These are phyloP conservation scores for Melocanna baccifera DNA, from an alignment of 176 grass and related monocot species.

Conservation along the genomic window DNA sequence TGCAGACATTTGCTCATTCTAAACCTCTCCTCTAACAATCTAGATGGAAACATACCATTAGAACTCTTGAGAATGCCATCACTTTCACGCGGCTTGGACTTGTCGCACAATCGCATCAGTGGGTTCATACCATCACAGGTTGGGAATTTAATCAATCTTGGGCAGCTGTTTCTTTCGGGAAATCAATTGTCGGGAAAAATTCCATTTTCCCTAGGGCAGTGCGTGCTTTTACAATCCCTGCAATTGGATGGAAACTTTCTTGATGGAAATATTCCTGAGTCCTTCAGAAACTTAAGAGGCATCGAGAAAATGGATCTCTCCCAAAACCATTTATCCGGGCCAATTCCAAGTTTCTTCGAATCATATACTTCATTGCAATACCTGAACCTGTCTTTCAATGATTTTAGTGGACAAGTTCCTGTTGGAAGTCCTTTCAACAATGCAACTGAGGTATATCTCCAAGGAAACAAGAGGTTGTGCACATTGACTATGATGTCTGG, in stretches of 20 bases:
- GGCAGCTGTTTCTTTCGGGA: background rate
- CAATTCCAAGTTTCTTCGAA: conserved; percentile 36
- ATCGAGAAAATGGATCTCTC: conserved; percentile 43
- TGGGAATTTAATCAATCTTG: background rate
- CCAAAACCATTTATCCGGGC: conserved; percentile 30
- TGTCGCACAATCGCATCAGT: background rate
- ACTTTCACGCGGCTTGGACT: background rate
- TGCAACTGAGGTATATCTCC: background rate
- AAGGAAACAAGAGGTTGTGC: conserved; percentile 36
- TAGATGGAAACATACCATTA: background rate
- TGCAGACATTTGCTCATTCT: conserved; percentile 12
- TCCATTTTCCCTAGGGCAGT: conserved; percentile 31
- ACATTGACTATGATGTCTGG: background rate
- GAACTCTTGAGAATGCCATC: background rate
- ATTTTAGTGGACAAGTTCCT: conserved; percentile 32
- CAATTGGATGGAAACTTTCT: conserved; percentile 32
- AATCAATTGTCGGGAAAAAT: conserved; percentile 26
- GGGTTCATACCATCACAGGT: background rate
- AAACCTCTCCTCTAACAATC: background rate
- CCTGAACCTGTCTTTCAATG: conserved; percentile 41
- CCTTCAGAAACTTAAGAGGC: conserved; percentile 30
- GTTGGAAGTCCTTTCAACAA: background rate
- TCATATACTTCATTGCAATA: background rate
- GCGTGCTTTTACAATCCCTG: conserved; percentile 35
- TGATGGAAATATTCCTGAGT: conserved; percentile 34